Base-by-base conservation (phyloP, 2,329 filamentous ascomycete genomes). In the Penicillium capsulatum region DNA sequence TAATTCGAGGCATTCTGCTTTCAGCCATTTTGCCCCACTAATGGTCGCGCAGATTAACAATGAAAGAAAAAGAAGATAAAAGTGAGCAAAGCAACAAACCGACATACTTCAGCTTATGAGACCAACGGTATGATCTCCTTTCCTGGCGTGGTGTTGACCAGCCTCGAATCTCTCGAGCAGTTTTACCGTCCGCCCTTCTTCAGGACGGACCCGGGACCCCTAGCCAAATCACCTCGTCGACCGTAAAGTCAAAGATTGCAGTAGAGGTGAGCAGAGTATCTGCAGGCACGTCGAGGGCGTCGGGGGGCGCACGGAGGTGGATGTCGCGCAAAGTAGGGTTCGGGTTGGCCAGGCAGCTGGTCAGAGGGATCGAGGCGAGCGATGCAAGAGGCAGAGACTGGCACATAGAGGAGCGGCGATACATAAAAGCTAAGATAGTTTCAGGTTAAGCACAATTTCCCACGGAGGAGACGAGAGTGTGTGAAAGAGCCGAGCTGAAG, bases 111-210 rank as follows among this genome's bases (percentile, higher is more conserved):
- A 45, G 44, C 29, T 44, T 42, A 13, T n/a, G n/a, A 38, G 34
- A 37, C 36, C 31, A 42, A 24, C 26, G 36, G 36, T 33, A 36
- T 40, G 22, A 36, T 44, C 34, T n/a, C 50, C 32, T 26, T 33
- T 37, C 42, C 22, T 33, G 40, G 37, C 37, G 33, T 35, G 37
- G 15, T 36, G 28, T 11, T 27, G 32, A 45, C 50, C 44, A 47
- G 44, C 32, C 40, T 34, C 33, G 27, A 45, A 52, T 38, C 33
- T 45, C 48, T 45, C 45, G 40, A 55, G 55, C 46, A 55, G 63
- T 59, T 55, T 71, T 71, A 71, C 67, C 68, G 69, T 72, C 70
- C 70, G 69, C 65, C 68, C 68, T 68, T 64, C 45, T 65, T 71
- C 67, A 72, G 68, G 70, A 71, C 70, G 69, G 70, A 73, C 69